Percentiles rank a stretch among this genome's conserved stretches.
These are phyloP conservation scores for Musa beccarii DNA, from an alignment of 176 grass and related monocot species.

Conservation along the genomic window DNA sequence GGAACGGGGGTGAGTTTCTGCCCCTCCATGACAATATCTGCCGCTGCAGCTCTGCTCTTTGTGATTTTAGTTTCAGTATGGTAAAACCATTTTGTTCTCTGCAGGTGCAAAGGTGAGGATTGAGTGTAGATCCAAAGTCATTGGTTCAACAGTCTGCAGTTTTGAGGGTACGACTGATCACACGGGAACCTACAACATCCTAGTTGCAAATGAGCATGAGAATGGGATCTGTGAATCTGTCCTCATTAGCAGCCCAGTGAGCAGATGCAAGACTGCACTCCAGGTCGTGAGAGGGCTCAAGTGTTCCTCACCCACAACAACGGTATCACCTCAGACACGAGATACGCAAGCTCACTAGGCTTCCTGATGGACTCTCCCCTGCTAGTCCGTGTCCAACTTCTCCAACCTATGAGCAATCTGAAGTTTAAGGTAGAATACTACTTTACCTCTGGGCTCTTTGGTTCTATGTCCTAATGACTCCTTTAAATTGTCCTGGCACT, in stretches of 20 bases:
- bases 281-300: constrained; percentile 52
- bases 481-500: no score
- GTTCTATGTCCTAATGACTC: not conserved
- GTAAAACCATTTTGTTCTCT: not conserved
- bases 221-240: constrained; percentile 44
- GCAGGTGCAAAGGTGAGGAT: constrained; percentile 80
- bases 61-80: not conserved
- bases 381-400: constrained; percentile 32
- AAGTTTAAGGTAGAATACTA: constrained; percentile 13
- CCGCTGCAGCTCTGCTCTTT: not conserved
- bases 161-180: constrained; percentile 64
- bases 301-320: constrained; percentile 89
- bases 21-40: not conserved
- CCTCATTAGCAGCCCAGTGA: constrained; percentile 64
- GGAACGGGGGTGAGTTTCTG: not conserved
- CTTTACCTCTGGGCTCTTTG: constrained; percentile 23
- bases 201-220: constrained; percentile 46
- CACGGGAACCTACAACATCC: constrained; percentile 84
- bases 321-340: constrained; percentile 50
- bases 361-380: constrained; percentile 58
- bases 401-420: constrained; percentile 65
- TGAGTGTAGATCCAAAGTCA: constrained; percentile 51
- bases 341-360: constrained; percentile 58
- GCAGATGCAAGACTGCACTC: constrained; percentile 38
- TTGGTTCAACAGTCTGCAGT: constrained; percentile 37